Evolutionary conservation across 345 rosid species (phyloP).

Genomic region (Leavenworthia alabamica): DNA sequence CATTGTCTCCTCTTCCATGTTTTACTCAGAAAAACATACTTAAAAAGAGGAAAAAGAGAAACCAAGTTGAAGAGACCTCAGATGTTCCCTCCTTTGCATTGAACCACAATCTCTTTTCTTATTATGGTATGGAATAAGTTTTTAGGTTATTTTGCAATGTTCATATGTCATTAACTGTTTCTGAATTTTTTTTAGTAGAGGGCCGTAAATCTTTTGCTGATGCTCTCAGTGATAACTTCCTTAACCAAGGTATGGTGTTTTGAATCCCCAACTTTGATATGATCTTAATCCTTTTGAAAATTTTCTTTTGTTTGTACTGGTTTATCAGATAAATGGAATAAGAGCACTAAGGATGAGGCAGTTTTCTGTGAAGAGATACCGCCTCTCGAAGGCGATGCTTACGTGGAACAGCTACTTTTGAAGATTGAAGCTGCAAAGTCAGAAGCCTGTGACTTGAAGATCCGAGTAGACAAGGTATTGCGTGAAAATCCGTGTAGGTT

Average conservation of each 20-base stretch:
- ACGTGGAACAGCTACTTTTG: slow-evolving; percentile 47
- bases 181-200: slow-evolving; percentile 36
- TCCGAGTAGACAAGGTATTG: slow-evolving; percentile 53
- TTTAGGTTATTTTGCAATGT: slow-evolving; percentile 5
- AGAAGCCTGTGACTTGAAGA: slow-evolving; percentile 42
- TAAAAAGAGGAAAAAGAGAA: slow-evolving; percentile 60
- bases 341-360: slow-evolving; percentile 33
- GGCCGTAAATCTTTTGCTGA: slow-evolving; percentile 42
- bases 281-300: background rate
- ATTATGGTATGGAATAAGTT: slow-evolving; percentile 43
- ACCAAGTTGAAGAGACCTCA: slow-evolving; percentile 51
- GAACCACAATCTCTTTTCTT: slow-evolving; percentile 61
- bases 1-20: slow-evolving; percentile 42
- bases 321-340: slow-evolving; percentile 35
- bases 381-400: slow-evolving; percentile 37
- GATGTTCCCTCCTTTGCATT: slow-evolving; percentile 47
- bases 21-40: slow-evolving; percentile 35
- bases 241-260: slow-evolving; percentile 15
- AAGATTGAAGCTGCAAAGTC: slow-evolving; percentile 53
- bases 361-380: slow-evolving; percentile 38
- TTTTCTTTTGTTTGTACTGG: background rate
- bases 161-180: slow-evolving; percentile 5
- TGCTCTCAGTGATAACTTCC: slow-evolving; percentile 41
- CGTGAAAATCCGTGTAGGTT: slow-evolving; percentile 53
- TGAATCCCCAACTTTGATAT: background rate